Percentiles rank a stretch among this genome's conserved stretches.
Evolutionary conservation across 306 rosid species (phyloP).

Genomic region (Quercus robur): DNA sequence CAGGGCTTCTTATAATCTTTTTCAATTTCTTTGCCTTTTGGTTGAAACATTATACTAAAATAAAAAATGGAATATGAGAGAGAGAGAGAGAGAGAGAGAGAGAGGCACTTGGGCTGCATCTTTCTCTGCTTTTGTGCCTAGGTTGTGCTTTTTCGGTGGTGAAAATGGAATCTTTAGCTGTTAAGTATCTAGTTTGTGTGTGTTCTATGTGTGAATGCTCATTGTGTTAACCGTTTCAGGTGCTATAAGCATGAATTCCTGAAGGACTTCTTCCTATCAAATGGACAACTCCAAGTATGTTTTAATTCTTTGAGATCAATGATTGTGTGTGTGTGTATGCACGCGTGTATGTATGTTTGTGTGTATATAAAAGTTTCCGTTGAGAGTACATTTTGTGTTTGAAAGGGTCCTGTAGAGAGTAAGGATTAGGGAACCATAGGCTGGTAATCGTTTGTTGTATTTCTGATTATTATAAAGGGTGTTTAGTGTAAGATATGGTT

Average conservation of each 20-base stretch:
- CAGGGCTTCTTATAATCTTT: not conserved
- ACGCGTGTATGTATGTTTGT: not conserved
- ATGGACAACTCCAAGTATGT: conserved; percentile 94
- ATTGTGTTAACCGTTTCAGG: conserved; percentile 52
- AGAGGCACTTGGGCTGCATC: not conserved
- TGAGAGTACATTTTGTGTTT: not conserved
- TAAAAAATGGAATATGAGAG: not conserved
- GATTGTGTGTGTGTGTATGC: not conserved
- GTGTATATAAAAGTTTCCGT: not conserved
- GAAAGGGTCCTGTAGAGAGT: not conserved
- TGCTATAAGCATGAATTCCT: conserved; percentile 85
- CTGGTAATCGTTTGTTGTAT: not conserved
- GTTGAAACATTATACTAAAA: not conserved
- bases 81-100: not conserved
- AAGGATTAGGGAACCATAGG: not conserved
- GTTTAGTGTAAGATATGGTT: not conserved
- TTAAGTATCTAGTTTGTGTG: conserved; percentile 8
- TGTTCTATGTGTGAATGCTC: conserved; percentile 16
- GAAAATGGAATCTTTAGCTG: conserved; percentile 5
- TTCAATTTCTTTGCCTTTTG: not conserved
- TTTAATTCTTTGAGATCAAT: conserved; percentile 10
- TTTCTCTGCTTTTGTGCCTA: not conserved
- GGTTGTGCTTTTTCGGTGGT: conserved; percentile 1
- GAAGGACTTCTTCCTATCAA: conserved; percentile 91
- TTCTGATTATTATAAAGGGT: not conserved